Evolutionary conservation across 2,329 filamentous ascomycete species (phyloP), one percentile per base, ranked within the genome.

Genomic region (Fusarium coffeatum): DNA sequence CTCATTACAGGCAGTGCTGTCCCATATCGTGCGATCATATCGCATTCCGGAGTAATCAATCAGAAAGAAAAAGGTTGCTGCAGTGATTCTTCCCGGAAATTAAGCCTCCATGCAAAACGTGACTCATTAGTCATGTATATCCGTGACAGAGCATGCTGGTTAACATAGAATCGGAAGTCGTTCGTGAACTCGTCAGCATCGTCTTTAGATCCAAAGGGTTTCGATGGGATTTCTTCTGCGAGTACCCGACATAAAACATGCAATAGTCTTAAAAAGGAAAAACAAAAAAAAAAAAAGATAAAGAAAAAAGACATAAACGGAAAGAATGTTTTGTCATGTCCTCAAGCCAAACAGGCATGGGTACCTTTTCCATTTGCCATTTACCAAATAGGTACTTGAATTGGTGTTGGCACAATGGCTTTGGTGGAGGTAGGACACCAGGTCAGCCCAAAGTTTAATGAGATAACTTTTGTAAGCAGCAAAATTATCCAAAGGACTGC

Each of bases 101-200:
- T 74, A 80, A 78, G 78, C 77, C 76, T 78, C 77, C 76, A 78
- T 81, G 81, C 78, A 81, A 76, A 78, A 77, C 79, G 78, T 83
- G 77, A 81, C 79, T 83, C 81, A 79, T 83, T 77, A 82, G 79
- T 79, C 81, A 78, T 82, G 77, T 80, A 78, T 76, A 78, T 78
- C 77, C 79, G 71, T 80, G 75, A 77, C 74, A 73, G 68, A 73
- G 75, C 75, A 73, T 79, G 71, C 68, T 72, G 68, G 73, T 69
- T 74, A 78, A 77, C 76, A 76, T 75, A 71, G 76, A 79, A 77
- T 77, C 72, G 73, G 69, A 73, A 75, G 72, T 76, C 71, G 62
- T 77, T 81, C 77, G 74, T 80, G 50, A 76, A 77, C 73, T 80
- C 80, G 75, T 81, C 80, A 79, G 73, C 74, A 74, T 72, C 46